Evolutionary conservation across 1,139 yeast species (phyloP), one percentile per base, ranked within the genome.

Genomic region (Candida pseudocylindracea): DNA sequence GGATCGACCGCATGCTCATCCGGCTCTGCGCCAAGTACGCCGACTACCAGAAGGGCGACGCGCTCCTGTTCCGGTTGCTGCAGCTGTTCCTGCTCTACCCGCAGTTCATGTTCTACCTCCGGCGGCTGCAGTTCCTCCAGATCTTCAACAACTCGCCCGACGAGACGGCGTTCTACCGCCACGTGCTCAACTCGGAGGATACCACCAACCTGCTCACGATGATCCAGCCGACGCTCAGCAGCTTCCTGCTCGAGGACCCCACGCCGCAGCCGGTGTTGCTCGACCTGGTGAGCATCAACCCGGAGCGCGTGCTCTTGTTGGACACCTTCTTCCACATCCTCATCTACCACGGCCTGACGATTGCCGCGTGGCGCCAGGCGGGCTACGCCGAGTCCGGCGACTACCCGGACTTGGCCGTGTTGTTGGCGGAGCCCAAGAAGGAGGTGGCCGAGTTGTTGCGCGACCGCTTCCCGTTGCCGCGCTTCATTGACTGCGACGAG

Each of bases 101-200:
- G 31, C 96, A 88, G 55, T 88, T 88, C 49, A 80, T 88, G 59
- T 88, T 80, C 55, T 92, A 88, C 52, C 66, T 88, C 57, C 76
- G 98, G 60, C 74, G 98, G 55, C 81, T 95, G 2, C 96, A 85
- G 56, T 88, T 88, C 54, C 62, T 88, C 51, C 94, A 85, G 53
- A 95, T 85, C 35, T 88, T 88, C 62, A 88, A 88, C 56, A 85
- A 88, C 55, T 85, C 96, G 12, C 98, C 98, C 1, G 98, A 88
- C 60, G 98, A 88, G 61, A 72, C 83, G 2, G 61, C 72, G 29
- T 76, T 63, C 48, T 63, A 72, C 36, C 61, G 83, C 41, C 85
- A 74, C 44, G 54, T 68, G 10, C 65, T 74, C 43, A 54, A 67
- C 52, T 70, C 69, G 31, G 85, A 75, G 45, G 83, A 75, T 44